A percentile compares a stretch with the other conserved stretches of the same genome.
Evolutionary conservation across 2,329 filamentous ascomycete genomes (phyloP).

Genomic region (Aphanocladium album): DNA sequence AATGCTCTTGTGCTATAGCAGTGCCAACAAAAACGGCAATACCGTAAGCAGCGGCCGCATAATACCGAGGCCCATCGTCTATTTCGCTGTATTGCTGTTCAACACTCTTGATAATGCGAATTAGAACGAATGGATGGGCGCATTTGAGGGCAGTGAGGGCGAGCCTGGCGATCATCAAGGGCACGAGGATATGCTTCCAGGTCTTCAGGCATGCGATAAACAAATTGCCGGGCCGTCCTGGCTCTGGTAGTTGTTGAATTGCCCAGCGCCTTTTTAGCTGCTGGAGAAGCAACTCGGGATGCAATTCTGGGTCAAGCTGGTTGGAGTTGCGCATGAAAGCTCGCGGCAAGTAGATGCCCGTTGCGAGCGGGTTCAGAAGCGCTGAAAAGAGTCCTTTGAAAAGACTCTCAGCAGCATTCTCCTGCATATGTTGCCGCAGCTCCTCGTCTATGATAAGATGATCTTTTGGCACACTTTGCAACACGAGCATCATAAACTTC

Average conservation of each 20-base stretch:
- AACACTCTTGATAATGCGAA: conserved; percentile 13
- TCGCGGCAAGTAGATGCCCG: neutral
- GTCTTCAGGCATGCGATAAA: conserved; percentile 17
- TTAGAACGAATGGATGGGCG: neutral
- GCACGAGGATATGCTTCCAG: conserved; percentile 14
- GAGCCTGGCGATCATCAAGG: neutral
- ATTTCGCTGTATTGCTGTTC: conserved; percentile 17
- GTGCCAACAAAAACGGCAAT: neutral
- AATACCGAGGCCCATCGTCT: neutral
- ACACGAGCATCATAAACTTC: neutral
- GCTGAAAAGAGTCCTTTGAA: neutral
- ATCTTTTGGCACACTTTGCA: neutral
- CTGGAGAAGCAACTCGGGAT: neutral
- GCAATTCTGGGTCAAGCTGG: neutral
- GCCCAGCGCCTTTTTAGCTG: neutral
- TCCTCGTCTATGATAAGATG: neutral
- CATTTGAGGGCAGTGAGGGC: neutral
- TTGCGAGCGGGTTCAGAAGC: neutral
- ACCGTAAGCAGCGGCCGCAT: neutral
- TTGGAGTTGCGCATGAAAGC: neutral
- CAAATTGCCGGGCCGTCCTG: neutral
- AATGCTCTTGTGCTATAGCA: neutral
- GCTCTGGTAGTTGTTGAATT: neutral
- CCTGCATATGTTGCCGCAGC: neutral
- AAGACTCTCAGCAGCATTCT: too few relatives aligned